Percentiles rank a stretch among this genome's conserved stretches.
These are phyloP conservation scores for Dichotomopilus funicola DNA, from an alignment of 2,329 filamentous ascomycete species.

Conservation along the genomic window DNA sequence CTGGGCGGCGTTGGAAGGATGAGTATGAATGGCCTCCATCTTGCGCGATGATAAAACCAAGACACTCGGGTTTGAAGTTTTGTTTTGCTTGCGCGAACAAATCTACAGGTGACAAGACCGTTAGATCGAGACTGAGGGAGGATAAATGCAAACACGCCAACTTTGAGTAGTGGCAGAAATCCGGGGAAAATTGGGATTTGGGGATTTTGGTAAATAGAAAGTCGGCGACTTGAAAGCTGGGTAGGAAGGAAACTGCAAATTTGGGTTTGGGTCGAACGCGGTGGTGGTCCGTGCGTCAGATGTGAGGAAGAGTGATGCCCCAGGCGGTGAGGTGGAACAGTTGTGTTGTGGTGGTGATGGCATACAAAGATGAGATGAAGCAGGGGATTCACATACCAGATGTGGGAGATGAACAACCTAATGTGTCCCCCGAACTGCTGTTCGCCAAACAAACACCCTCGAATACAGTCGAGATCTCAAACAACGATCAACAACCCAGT, in stretches of 20 bases:
- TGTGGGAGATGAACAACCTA: constrained; percentile 94
- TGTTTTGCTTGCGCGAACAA: constrained; percentile 22
- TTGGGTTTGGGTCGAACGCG: neutral
- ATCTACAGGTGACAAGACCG: constrained; percentile 18
- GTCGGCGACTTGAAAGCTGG: too few species aligned
- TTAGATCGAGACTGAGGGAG: constrained; percentile 9
- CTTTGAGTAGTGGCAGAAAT: neutral
- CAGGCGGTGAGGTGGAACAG: neutral
- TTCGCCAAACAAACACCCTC: constrained; percentile 25
- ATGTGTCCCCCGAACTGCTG: constrained; percentile 76
- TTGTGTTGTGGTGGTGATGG: neutral
- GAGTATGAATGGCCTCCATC: constrained; percentile 88
- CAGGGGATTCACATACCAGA: constrained; percentile 46
- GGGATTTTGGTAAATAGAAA: too few species aligned
- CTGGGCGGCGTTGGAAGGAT: constrained; percentile 84
- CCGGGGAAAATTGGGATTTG: neutral
- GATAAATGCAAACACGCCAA: neutral
- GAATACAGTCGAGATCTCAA: constrained; percentile 29
- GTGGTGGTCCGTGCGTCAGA: neutral
- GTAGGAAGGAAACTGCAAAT: too few species aligned
- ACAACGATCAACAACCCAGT: constrained; percentile 20
- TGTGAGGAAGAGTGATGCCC: neutral
- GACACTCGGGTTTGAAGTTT: constrained; percentile 3
- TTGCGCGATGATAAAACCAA: constrained; percentile 27
- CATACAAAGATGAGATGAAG: constrained; percentile 3